phyloP scores from a whole-genome alignment of 352 stramenopile genomes.

The Salisapilia sapeloensis region DNA sequence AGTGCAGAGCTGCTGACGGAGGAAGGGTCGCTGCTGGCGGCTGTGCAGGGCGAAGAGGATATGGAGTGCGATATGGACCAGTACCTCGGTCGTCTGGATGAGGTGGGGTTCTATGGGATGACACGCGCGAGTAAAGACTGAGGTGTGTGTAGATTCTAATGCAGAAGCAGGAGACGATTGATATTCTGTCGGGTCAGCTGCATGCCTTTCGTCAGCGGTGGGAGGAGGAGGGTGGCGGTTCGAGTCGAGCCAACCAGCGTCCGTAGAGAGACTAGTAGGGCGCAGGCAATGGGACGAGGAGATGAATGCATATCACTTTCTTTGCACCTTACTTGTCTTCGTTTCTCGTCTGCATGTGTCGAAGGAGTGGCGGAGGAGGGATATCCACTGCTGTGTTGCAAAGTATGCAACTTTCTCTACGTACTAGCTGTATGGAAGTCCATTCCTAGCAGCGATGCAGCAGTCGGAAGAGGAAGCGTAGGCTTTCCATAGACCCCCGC shows the following conservation, averaged over 20 bases:
- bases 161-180: slow-evolving; percentile 85
- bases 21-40: slow-evolving; percentile 81
- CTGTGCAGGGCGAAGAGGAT: slow-evolving; percentile 76
- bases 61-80: slow-evolving; percentile 91
- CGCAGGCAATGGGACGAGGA: no score
- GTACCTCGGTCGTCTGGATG: slow-evolving; percentile 83
- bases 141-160: slow-evolving; percentile 62
- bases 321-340: no score
- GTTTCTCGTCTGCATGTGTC: no score
- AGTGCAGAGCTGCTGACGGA: slow-evolving; percentile 94
- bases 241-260: slow-evolving; percentile 11
- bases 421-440: no score
- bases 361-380: no score
- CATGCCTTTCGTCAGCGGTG: slow-evolving; percentile 60
- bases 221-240: slow-evolving; percentile 66
- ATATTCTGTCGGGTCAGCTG: slow-evolving; percentile 66
- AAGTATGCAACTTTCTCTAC: no score
- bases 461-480: no score
- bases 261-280: no score
- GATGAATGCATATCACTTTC: no score
- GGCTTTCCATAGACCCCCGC: no score
- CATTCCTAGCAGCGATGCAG: no score
- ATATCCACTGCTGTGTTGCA: no score
- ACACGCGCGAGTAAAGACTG: background rate
- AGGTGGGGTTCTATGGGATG: slow-evolving; percentile 13